phyloP scores from a whole-genome alignment of 2,329 filamentous ascomycete species.

The Leptosphaerulina australis region DNA sequence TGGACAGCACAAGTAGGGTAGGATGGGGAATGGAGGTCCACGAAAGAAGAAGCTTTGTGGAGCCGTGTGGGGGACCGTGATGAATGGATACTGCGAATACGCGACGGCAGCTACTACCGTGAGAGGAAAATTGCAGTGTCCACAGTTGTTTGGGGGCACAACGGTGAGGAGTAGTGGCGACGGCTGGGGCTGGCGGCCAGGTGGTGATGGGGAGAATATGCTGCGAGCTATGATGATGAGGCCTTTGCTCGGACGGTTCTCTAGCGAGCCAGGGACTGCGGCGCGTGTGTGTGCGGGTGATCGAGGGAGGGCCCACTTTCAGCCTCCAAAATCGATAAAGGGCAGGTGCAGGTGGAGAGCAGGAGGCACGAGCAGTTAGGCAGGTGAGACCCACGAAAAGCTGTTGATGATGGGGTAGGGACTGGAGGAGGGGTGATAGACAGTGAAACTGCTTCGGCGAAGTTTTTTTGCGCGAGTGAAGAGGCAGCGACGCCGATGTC shows the following conservation, averaged over 20 bases:
- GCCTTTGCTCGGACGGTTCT: slow-evolving; percentile 17
- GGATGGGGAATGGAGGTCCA: slow-evolving; percentile 37
- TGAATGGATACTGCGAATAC: slow-evolving; percentile 27
- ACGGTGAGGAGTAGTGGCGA: slow-evolving; percentile 23
- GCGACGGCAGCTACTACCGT: slow-evolving; percentile 32
- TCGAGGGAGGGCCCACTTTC: slow-evolving; percentile 44
- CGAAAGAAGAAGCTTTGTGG: slow-evolving; percentile 43
- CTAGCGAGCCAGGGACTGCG: slow-evolving; percentile 40
- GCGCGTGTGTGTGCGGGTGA: slow-evolving; percentile 31
- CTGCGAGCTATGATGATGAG: slow-evolving; percentile 18
- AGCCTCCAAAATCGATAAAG: slow-evolving; percentile 44
- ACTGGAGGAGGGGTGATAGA: slow-evolving; percentile 27
- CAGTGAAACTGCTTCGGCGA: slow-evolving; percentile 27
- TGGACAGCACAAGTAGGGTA: slow-evolving; percentile 33
- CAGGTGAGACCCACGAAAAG: slow-evolving; percentile 32
- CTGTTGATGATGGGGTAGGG: slow-evolving; percentile 21
- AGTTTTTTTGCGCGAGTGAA: slow-evolving; percentile 36
- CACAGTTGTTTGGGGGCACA: slow-evolving; percentile 24
- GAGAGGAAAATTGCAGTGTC: slow-evolving; percentile 26
- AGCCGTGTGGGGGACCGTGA: slow-evolving; percentile 43
- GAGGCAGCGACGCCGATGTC: slow-evolving; percentile 32
- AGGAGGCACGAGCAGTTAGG: slow-evolving; percentile 40
- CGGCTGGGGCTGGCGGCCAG: slow-evolving; percentile 22
- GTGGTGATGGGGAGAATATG: slow-evolving; percentile 24
- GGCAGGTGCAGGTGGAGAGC: slow-evolving; percentile 45